Base-by-base conservation (phyloP, 2,329 filamentous ascomycete genomes). In the Orbilia blumenaviensis region DNA sequence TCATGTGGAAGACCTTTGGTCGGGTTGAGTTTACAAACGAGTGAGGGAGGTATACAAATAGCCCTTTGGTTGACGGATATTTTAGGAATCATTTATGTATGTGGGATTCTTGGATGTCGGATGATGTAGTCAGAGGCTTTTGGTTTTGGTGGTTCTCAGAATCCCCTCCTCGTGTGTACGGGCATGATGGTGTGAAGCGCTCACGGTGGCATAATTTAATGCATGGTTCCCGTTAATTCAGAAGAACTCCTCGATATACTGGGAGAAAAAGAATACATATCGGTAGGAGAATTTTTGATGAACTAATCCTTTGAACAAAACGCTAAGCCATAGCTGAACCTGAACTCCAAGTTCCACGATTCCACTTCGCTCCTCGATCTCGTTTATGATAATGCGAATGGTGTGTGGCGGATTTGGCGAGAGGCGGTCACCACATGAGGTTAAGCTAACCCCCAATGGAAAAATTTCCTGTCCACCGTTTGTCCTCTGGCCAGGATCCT, bases 1-100 rank as follows among this genome's bases (percentile, higher is more conserved):
- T 29, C 48, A 29, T 16, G 18, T 52, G 21, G n/a, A 18, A 52
- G 6, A 29, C 38, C 63, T 25, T 4, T 48, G 23, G 9, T 62
- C 66, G 66, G 56, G 25, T 71, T 71, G 66, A 63, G 44, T 38
- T 63, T 60, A 63, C 66, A 23, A 56, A 71, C 32, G 25, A 63
- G 44, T 44, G 29, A 34, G 34, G 36, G 16, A n/a, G 34, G 25
- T 21, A 25, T 16, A 56, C 0, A 38, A 38, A 36, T 38, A 9
- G 29, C 52, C 52, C 25, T 38, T 38, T 12, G n/a, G 9, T 56
- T 25, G 9, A 56, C 52, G 52, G 52, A 56, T 9, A 18, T 12
- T 25, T 56, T 8, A 5, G n/a, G 52, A 23, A 38, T 46, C 12
- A 21, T n/a, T 44, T 44, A 38, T 9, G 32, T 38, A 56, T 21